Evolutionary conservation across 2,329 filamentous ascomycete species (phyloP), one percentile per base, ranked within the genome.

Genomic region (Bipolaris gigantea): DNA sequence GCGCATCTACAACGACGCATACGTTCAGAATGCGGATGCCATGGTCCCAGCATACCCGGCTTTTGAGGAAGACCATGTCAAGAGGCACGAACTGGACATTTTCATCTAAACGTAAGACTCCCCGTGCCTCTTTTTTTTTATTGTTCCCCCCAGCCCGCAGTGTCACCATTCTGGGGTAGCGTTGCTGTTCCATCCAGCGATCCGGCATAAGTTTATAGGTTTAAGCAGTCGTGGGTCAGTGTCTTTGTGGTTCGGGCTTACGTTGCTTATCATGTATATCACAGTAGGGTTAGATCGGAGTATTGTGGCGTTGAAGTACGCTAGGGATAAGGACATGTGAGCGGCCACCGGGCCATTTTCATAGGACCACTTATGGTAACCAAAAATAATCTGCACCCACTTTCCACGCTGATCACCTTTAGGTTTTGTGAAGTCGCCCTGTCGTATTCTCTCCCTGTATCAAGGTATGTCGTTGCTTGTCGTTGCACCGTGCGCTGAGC

Each of bases 21-120:
- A 99, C 72, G 93, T 97, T 43, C 90, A 96, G 71, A 87, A 84
- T 30, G 93, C 93, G 16, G 94, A 99, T 75, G 86, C 91, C 25
- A 95, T 99, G 86, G 89, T 99, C 50, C 95, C 94, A 2, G 97
- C 96, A 70, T 99, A 97, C 72, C 94, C 93, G 1, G 88, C 89
- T 61, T 76, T 97, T 60, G 89, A 89, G 50, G 90, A 94, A 57
- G 89, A 94, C 61, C 86, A 85, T 53, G 79, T 93, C 67, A 86
- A 89, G 66, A 82, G 92, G 68, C 85, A 88, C 38, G 92, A 97
- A 77, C 74, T 97, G 74, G 86, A 85, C 9, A 93, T 96, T 75
- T 83, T 96, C 65, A 80, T 96, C 73, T 96, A 81, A 81, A 52
- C 23, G 56, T 57, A 57, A 55, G 56, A 41, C 19, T 48, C 38